A percentile compares a stretch with the other conserved stretches of the same genome.
Evolutionary conservation across 805 yeast genomes (phyloP).

Genomic region (Ogataea paraovalis): DNA sequence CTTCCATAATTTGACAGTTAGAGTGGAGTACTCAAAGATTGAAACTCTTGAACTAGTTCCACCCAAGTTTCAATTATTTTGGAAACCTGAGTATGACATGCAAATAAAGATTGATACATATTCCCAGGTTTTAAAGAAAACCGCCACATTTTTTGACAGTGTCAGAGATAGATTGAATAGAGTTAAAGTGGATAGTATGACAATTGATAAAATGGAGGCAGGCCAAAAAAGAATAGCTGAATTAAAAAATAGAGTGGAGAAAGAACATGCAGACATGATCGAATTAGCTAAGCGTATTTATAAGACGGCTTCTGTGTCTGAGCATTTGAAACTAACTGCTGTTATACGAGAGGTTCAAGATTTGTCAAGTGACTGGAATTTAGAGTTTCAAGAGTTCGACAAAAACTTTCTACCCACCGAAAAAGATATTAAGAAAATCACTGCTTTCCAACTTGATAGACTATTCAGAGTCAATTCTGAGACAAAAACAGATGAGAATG

Average conservation of each 20-base stretch:
- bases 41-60: constrained; percentile 75
- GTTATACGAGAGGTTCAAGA: constrained; percentile 72
- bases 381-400: constrained; percentile 77
- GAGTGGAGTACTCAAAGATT: constrained; percentile 72
- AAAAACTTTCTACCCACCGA: constrained; percentile 80
- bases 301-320: constrained; percentile 52
- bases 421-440: constrained; percentile 84
- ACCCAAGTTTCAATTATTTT: constrained; percentile 67
- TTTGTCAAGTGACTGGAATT: constrained; percentile 82
- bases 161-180: constrained; percentile 64
- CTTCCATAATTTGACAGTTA: constrained; percentile 68
- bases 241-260: constrained; percentile 47
- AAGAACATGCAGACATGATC: constrained; percentile 46
- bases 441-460: constrained; percentile 80
- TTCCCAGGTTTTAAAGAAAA: constrained; percentile 47
- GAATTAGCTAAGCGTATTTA: constrained; percentile 50
- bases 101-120: constrained; percentile 63
- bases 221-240: constrained; percentile 59
- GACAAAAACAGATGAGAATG: constrained; percentile 29
- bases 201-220: constrained; percentile 65
- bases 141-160: constrained; percentile 65
- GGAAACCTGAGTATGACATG: constrained; percentile 70
- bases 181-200: constrained; percentile 74
- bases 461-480: constrained; percentile 48
- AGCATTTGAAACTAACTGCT: constrained; percentile 66